Conservation (phyloP, 2,329 filamentous ascomycete species). For the Zarea fungicola region DNA sequence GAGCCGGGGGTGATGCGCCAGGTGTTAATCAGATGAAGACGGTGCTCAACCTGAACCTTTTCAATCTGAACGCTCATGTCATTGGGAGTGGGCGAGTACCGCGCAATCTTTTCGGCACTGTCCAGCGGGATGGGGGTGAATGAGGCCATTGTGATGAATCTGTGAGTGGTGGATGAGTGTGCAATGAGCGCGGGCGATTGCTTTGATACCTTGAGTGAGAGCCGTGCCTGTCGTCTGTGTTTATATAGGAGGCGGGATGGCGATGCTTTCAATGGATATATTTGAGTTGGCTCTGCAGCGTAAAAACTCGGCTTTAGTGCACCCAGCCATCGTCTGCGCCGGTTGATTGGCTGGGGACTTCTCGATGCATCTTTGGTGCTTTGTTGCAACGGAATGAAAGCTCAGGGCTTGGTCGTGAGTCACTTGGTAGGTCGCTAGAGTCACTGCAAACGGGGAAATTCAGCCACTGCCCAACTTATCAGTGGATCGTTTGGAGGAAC, state of each 20-base stretch:
- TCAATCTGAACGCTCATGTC: slow-evolving; percentile 16
- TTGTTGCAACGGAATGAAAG: no score
- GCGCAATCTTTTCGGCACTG: slow-evolving; percentile 6
- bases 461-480: background rate
- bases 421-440: background rate
- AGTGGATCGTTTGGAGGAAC: background rate
- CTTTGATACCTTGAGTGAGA: background rate
- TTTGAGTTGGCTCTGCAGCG: no score
- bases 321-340: no score
- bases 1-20: slow-evolving; percentile 34
- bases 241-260: background rate
- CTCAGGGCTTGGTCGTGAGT: slow-evolving; percentile 4
- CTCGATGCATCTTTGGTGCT: no score
- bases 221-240: background rate
- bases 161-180: background rate
- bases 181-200: background rate
- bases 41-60: slow-evolving; percentile 28
- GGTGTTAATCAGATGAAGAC: slow-evolving; percentile 28
- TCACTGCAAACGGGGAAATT: background rate
- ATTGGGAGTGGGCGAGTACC: slow-evolving; percentile 8
- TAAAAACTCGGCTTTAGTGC: no score
- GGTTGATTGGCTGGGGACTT: no score
- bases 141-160: slow-evolving; percentile 3
- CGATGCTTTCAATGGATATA: no score
- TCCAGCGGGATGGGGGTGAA: slow-evolving; percentile 9